Percentiles rank a stretch among this genome's conserved stretches.
Conservation (phyloP, 78 protist species). For the Blattamonas nauphoetae region DNA sequence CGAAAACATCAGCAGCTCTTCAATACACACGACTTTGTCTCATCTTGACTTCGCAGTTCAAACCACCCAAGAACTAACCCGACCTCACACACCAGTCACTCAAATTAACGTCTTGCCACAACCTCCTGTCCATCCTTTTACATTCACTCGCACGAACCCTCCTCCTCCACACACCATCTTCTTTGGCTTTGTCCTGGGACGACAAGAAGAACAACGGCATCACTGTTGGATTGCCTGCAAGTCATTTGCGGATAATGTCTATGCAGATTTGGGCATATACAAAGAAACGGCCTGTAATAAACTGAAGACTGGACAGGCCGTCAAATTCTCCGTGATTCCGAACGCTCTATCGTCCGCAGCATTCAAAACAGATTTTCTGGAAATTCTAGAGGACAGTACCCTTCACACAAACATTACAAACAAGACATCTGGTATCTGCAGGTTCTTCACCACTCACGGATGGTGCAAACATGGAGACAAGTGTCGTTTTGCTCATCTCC, state of each 20-base stretch:
- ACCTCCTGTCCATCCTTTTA: too few species aligned
- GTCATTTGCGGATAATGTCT: not conserved
- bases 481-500: not conserved
- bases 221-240: not conserved
- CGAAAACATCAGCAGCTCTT: too few species aligned
- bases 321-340: not conserved
- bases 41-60: too few species aligned
- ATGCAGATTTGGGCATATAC: not conserved
- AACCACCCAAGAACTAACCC: too few species aligned
- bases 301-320: not conserved
- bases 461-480: slow-evolving; percentile 1
- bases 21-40: too few species aligned
- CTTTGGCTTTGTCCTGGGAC: not conserved
- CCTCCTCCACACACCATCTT: not conserved
- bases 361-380: not conserved
- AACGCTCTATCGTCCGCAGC: not conserved
- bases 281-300: not conserved
- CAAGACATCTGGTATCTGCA: not conserved
- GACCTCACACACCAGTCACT: too few species aligned
- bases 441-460: not conserved
- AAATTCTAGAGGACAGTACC: not conserved
- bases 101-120: too few species aligned
- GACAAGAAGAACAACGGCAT: not conserved
- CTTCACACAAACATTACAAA: not conserved
- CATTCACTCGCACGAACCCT: not conserved